Conservation (phyloP, 768 basidiomycete species). For the Tremella mesenterica region DNA sequence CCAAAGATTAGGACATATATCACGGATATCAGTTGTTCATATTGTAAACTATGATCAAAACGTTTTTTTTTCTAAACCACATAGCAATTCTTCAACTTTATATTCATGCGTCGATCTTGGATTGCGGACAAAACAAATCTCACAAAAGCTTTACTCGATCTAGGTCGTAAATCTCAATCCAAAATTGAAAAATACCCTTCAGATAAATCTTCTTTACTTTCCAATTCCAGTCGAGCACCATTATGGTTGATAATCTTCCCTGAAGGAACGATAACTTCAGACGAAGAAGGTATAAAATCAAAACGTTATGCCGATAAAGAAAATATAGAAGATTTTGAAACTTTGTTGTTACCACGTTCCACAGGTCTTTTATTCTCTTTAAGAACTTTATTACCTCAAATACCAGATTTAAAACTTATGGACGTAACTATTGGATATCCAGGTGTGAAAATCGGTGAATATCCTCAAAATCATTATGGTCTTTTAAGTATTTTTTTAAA, state of each 20-base stretch:
- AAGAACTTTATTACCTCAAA: slow-evolving; percentile 65
- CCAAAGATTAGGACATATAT: too few species aligned
- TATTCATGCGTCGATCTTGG: slow-evolving; percentile 88
- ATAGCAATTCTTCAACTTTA: slow-evolving; percentile 87
- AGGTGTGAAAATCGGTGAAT: slow-evolving; percentile 69
- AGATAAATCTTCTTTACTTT: slow-evolving; percentile 1
- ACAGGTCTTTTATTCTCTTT: slow-evolving; percentile 81
- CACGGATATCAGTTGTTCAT: too few species aligned
- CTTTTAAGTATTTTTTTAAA: slow-evolving; percentile 78
- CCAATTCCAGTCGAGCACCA: slow-evolving; percentile 45
- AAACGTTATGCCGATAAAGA: slow-evolving; percentile 79
- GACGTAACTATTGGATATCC: slow-evolving; percentile 90
- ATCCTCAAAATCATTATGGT: slow-evolving; percentile 79
- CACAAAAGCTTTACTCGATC: slow-evolving; percentile 56
- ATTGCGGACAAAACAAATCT: slow-evolving; percentile 68
- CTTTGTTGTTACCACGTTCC: slow-evolving; percentile 82
- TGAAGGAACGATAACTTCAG: slow-evolving; percentile 88
- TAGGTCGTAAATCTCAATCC: slow-evolving; percentile 50
- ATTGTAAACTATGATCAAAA: too few species aligned
- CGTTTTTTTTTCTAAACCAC: not conserved
- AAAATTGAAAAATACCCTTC: slow-evolving; percentile 3
- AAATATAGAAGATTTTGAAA: slow-evolving; percentile 66
- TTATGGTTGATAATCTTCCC: slow-evolving; percentile 83
- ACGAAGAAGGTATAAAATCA: slow-evolving; percentile 73
- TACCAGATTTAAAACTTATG: slow-evolving; percentile 69